These are phyloP conservation scores for Pyrenophora teres DNA, from an alignment of 2,329 filamentous ascomycete genomes.

Conservation along the genomic window DNA sequence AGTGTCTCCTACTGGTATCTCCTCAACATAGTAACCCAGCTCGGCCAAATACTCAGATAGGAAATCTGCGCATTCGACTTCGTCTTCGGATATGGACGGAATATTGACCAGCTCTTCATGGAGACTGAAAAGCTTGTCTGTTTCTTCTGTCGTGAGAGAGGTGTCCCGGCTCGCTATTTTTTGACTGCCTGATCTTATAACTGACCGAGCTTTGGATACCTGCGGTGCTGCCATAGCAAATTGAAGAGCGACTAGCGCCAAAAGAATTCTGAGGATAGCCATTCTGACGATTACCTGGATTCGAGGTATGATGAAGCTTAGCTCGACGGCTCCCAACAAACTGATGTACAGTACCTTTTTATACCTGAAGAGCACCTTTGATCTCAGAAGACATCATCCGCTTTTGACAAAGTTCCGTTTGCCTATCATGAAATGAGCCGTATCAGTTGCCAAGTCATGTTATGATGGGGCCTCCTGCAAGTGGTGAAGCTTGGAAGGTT, in stretches of 20 bases:
- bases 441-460: not conserved
- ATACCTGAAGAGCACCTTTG: not conserved
- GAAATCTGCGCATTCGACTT: slow-evolving; percentile 69
- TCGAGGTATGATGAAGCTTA: not conserved
- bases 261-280: not conserved
- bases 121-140: slow-evolving; percentile 29
- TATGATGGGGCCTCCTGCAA: not conserved
- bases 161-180: not conserved
- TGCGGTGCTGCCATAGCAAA: slow-evolving; percentile 11
- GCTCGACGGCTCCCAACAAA: too few relatives aligned
- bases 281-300: too few relatives aligned
- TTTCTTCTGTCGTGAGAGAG: slow-evolving; percentile 19
- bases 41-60: slow-evolving; percentile 67
- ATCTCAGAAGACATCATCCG: not conserved
- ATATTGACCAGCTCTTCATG: slow-evolving; percentile 35
- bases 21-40: slow-evolving; percentile 57
- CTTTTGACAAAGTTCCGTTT: not conserved
- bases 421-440: not conserved
- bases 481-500: not conserved
- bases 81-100: slow-evolving; percentile 56
- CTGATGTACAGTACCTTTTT: not conserved
- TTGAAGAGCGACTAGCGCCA: not conserved
- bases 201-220: slow-evolving; percentile 4
- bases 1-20: slow-evolving; percentile 43
- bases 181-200: slow-evolving; percentile 6